Percentiles rank a stretch among this genome's conserved stretches.
Evolutionary conservation across 805 yeast genomes (phyloP).

Genomic region (Yarrowia sp.): DNA sequence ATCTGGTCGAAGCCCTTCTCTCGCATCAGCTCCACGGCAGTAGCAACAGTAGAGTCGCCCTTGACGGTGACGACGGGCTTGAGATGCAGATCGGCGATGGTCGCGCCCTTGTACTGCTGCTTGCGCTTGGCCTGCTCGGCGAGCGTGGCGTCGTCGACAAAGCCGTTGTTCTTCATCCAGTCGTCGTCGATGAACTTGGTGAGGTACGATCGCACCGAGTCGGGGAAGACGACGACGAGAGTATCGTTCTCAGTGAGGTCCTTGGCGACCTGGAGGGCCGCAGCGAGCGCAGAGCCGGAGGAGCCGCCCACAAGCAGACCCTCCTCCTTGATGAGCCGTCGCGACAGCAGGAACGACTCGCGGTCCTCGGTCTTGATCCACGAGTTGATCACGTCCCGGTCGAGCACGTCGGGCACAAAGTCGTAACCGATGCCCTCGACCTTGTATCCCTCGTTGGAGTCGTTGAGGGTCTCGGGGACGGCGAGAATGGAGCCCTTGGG

Average conservation of each 20-base stretch:
- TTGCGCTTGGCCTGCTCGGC: constrained; percentile 41
- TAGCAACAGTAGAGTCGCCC: constrained; percentile 55
- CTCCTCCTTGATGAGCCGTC: constrained; percentile 79
- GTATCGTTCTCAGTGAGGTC: constrained; percentile 69
- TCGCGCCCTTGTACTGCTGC: constrained; percentile 49
- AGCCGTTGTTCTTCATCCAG: constrained; percentile 80
- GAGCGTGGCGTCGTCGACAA: constrained; percentile 55
- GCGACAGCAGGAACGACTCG: constrained; percentile 73
- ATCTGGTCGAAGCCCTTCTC: constrained; percentile 80
- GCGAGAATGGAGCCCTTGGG: constrained; percentile 86
- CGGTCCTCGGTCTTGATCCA: constrained; percentile 88
- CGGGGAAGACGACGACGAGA: constrained; percentile 81
- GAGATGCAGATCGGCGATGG: constrained; percentile 66
- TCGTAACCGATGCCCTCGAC: constrained; percentile 93
- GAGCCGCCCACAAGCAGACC: constrained; percentile 91
- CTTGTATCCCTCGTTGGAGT: constrained; percentile 55
- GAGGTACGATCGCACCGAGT: constrained; percentile 79
- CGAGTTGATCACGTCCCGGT: constrained; percentile 61
- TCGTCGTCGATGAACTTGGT: constrained; percentile 88
- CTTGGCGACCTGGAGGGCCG: constrained; percentile 66
- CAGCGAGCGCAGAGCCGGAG: constrained; percentile 79
- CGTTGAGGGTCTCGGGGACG: constrained; percentile 68
- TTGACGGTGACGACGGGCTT: constrained; percentile 78
- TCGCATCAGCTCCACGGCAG: constrained; percentile 67
- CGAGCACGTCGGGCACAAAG: constrained; percentile 77